Evolutionary conservation across 805 yeast species (phyloP), one percentile per base, ranked within the genome.

Genomic region (Hanseniaspora opuntiae): DNA sequence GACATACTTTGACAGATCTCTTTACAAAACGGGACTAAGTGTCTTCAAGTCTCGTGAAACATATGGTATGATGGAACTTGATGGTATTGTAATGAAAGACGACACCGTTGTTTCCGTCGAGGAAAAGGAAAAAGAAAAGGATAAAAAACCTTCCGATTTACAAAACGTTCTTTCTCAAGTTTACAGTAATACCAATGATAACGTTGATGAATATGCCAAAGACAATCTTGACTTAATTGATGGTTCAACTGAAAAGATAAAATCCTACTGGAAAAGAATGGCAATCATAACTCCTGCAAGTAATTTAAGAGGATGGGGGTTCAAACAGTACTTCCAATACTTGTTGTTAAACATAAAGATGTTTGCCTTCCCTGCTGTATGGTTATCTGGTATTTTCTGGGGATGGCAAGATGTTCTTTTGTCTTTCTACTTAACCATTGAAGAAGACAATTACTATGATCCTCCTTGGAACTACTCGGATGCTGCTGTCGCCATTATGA

Each of bases 381-480:
- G 81, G 60, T 68, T 78, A 24, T 78, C 84, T 1, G 86, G 86
- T 48, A 56, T 81, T n/a, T 77, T 83, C 58, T 84, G 90, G 90
- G 90, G 90, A 45, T 71, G 79, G 55, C 90, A 84, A 64, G 87
- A 82, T 62, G 84, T 87, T 0, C 80, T 82, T 62, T 71, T 84
- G 58, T 78, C 89, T 0, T 84, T 84, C 60, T 84, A 83, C 64
- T 65, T 84, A 57, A 83, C 89, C 2, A 77, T 85, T 11, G 85
- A 82, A 62, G 88, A 83, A 56, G 80, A 80, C 53, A 69, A 71
- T 58, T 84, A 79, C 68, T 78, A 78, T 51, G 81, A 74, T 54
- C 73, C 74, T 0, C 90, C 93, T 11, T 84, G 77, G 73, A 75
- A 76, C 64, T 82, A 81, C 61, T 71, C 79, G 16, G 74, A 80